Percentiles rank a stretch among this genome's conserved stretches.
phyloP scores from a whole-genome alignment of 306 rosid species.

The Datisca glomerata region DNA sequence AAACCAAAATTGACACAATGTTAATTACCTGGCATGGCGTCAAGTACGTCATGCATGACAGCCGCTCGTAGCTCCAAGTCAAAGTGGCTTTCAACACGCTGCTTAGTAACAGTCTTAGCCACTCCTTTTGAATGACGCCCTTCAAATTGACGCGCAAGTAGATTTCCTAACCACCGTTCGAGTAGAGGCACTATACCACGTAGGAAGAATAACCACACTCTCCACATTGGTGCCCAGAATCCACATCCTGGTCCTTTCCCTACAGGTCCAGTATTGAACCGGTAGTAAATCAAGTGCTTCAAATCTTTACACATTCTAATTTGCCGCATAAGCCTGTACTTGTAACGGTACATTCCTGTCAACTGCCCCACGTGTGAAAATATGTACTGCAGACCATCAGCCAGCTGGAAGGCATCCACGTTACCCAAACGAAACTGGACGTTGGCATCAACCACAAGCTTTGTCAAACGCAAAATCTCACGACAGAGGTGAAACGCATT shows the following conservation, averaged over 20 bases:
- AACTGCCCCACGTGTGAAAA: constrained; percentile 98
- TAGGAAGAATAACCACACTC: constrained; percentile 97
- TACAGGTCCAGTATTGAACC: constrained; percentile 98
- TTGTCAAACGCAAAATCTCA: constrained; percentile 91
- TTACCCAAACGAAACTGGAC: constrained; percentile 96
- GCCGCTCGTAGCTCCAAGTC: constrained; percentile 99
- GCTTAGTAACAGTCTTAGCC: constrained; percentile 97
- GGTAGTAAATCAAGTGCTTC: constrained; percentile 94
- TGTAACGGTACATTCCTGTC: constrained; percentile 98
- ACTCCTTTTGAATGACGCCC: constrained; percentile 99
- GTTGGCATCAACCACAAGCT: constrained; percentile 98
- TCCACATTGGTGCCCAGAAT: constrained; percentile 99
- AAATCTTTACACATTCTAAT: constrained; percentile 98
- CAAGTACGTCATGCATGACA: constrained; percentile 98
- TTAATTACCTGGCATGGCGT: constrained; percentile 93
- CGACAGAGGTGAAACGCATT: constrained; percentile 99
- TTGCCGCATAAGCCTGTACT: constrained; percentile 96
- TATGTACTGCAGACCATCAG: constrained; percentile 94
- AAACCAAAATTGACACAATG: too few species aligned
- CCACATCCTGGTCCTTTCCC: constrained; percentile 99
- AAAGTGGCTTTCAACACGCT: constrained; percentile 98
- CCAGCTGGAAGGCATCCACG: constrained; percentile 96
- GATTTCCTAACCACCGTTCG: constrained; percentile 94
- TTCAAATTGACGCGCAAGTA: constrained; percentile 95
- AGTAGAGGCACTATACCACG: constrained; percentile 97